Percentiles rank a stretch among this genome's conserved stretches.
Conservation (phyloP, 2,329 filamentous ascomycete species). For the Nemania sp. region DNA sequence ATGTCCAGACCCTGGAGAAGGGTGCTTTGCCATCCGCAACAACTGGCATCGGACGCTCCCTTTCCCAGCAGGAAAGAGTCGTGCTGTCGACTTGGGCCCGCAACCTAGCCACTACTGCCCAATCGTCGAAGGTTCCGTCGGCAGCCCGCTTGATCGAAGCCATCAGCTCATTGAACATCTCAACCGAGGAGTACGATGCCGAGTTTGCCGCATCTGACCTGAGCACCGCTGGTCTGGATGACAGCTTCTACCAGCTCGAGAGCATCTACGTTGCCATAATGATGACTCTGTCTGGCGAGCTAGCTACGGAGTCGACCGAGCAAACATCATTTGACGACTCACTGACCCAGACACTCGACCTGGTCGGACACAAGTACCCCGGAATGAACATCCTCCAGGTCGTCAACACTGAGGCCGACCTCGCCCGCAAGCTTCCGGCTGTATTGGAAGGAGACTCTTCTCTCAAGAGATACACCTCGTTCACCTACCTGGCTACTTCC, state of each 20-base stretch:
- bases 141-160: background rate
- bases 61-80: constrained; percentile 18
- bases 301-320: background rate
- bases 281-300: constrained; percentile 9
- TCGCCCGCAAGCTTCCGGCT: constrained; percentile 15
- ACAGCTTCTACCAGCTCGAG: constrained; percentile 18
- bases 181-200: constrained; percentile 6
- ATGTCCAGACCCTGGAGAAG: constrained; percentile 15
- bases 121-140: background rate
- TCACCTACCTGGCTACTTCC: constrained; percentile 17
- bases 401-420: constrained; percentile 16
- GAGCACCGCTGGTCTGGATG: background rate
- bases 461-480: constrained; percentile 15
- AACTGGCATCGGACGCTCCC: constrained; percentile 11
- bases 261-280: constrained; percentile 21
- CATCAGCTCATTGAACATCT: constrained; percentile 5
- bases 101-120: constrained; percentile 7
- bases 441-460: constrained; percentile 18
- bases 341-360: constrained; percentile 12
- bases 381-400: constrained; percentile 23
- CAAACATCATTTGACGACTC: background rate
- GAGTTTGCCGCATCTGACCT: constrained; percentile 17
- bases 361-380: constrained; percentile 24
- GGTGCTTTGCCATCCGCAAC: constrained; percentile 15
- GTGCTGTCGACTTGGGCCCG: constrained; percentile 14